A percentile compares a stretch with the other conserved stretches of the same genome.
Evolutionary conservation across 2,329 filamentous ascomycete species (phyloP).

Genomic region (Fusarium euwallaceae): DNA sequence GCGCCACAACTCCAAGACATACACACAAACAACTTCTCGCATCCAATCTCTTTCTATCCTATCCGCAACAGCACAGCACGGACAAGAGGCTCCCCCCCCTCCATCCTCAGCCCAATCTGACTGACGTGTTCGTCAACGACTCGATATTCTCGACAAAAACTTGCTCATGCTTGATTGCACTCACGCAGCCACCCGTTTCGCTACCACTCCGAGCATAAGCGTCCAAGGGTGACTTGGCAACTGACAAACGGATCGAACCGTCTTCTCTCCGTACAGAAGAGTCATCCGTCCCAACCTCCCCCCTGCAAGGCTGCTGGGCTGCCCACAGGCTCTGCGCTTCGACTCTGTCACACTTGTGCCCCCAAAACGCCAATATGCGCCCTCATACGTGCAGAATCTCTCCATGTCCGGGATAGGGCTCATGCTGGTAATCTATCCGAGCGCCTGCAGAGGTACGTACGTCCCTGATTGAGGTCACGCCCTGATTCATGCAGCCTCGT

Average conservation of each 20-base stretch:
- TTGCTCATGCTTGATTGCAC: conserved; percentile 17
- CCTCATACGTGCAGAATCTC: conserved; percentile 31
- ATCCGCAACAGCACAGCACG: neutral
- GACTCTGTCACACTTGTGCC: conserved; percentile 24
- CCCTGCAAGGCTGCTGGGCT: conserved; percentile 15
- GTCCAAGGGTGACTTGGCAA: neutral
- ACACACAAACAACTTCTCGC: neutral
- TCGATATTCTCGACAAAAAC: neutral
- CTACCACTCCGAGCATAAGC: neutral
- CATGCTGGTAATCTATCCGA: conserved; percentile 18
- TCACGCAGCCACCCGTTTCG: conserved; percentile 30
- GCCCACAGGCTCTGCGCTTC: conserved; percentile 6
- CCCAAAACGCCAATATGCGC: conserved; percentile 7
- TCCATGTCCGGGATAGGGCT: conserved; percentile 3
- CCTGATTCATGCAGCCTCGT: neutral
- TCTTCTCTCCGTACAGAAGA: neutral
- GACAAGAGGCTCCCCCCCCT: neutral
- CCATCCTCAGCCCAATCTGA: neutral
- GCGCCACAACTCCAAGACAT: neutral
- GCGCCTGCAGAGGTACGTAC: neutral
- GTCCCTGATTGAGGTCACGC: conserved; percentile 1
- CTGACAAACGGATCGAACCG: neutral
- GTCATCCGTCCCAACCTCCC: neutral
- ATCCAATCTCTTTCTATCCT: neutral
- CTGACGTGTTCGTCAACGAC: conserved; percentile 10